Conservation (phyloP, 164 flowering plant species). For the Nymphaea thermarum region DNA sequence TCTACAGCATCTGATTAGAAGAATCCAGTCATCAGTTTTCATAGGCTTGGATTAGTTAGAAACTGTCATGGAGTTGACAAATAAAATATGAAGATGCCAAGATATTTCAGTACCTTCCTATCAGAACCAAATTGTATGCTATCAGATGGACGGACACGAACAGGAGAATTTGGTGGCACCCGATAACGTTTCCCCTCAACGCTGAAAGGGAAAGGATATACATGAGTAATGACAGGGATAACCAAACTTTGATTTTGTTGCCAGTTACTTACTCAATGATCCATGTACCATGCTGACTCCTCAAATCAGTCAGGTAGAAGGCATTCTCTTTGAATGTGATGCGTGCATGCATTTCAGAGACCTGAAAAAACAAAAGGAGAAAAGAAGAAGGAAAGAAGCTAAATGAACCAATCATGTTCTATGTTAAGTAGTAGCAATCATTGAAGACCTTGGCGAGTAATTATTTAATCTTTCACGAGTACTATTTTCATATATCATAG, state of each 20-base stretch:
- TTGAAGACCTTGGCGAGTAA: neutral
- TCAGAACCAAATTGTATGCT: slow-evolving; percentile 62
- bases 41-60: no score
- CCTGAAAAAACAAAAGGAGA: slow-evolving; percentile 23
- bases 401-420: no score
- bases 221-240: neutral
- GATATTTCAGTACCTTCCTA: slow-evolving; percentile 25
- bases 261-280: slow-evolving; percentile 56
- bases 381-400: neutral
- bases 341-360: slow-evolving; percentile 64
- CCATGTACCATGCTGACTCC: slow-evolving; percentile 75
- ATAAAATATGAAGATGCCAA: no score
- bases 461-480: no score
- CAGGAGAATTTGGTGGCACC: slow-evolving; percentile 54
- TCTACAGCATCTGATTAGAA: no score
- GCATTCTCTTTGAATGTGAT: slow-evolving; percentile 62
- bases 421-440: neutral
- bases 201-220: slow-evolving; percentile 27
- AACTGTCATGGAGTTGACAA: no score
- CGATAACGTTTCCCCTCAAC: slow-evolving; percentile 61
- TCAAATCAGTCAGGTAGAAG: slow-evolving; percentile 70
- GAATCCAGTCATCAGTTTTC: no score
- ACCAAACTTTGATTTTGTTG: neutral
- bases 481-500: no score
- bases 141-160: slow-evolving; percentile 72